These are phyloP conservation scores for Botrytis pseudocinerea DNA, from an alignment of 2,329 filamentous ascomycete species.

Conservation along the genomic window DNA sequence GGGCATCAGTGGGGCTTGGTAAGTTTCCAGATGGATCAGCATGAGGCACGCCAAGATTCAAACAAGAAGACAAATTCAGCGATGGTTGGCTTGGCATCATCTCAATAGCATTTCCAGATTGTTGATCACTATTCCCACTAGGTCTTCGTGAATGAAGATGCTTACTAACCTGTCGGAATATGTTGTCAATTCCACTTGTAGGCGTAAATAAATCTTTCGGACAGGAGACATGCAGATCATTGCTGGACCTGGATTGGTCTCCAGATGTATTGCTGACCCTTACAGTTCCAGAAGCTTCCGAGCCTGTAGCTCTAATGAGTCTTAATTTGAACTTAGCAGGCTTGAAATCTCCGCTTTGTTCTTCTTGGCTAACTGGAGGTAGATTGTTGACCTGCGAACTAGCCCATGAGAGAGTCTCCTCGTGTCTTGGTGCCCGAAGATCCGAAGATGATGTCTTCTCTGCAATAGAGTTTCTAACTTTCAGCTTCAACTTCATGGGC, in stretches of 20 bases:
- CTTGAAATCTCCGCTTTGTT: slow-evolving; percentile 23
- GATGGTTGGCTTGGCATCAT: slow-evolving; percentile 15
- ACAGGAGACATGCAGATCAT: slow-evolving; percentile 35
- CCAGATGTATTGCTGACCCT: slow-evolving; percentile 34
- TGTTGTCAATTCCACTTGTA: slow-evolving; percentile 33
- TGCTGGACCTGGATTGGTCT: slow-evolving; percentile 28
- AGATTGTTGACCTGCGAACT: slow-evolving; percentile 24
- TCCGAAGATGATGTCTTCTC: slow-evolving; percentile 28
- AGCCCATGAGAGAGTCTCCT: slow-evolving; percentile 34
- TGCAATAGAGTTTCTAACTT: slow-evolving; percentile 23
- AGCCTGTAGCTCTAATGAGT: slow-evolving; percentile 37
- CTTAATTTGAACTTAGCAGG: slow-evolving; percentile 37
- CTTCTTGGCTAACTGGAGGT: slow-evolving; percentile 18
- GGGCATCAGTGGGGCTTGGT: slow-evolving; percentile 34
- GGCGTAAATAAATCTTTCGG: slow-evolving; percentile 41
- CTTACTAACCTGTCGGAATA: slow-evolving; percentile 38
- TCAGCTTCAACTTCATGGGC: slow-evolving; percentile 33
- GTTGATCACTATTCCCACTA: slow-evolving; percentile 31
- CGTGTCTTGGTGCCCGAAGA: slow-evolving; percentile 32
- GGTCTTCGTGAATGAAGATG: slow-evolving; percentile 36
- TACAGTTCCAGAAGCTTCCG: slow-evolving; percentile 36
- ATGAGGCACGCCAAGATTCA: slow-evolving; percentile 17
- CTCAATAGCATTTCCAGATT: slow-evolving; percentile 18
- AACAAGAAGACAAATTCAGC: slow-evolving; percentile 23
- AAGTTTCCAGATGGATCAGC: slow-evolving; percentile 27